Base-by-base conservation (phyloP, 352 stramenopile genomes). In the Blastocystis sp. region DNA sequence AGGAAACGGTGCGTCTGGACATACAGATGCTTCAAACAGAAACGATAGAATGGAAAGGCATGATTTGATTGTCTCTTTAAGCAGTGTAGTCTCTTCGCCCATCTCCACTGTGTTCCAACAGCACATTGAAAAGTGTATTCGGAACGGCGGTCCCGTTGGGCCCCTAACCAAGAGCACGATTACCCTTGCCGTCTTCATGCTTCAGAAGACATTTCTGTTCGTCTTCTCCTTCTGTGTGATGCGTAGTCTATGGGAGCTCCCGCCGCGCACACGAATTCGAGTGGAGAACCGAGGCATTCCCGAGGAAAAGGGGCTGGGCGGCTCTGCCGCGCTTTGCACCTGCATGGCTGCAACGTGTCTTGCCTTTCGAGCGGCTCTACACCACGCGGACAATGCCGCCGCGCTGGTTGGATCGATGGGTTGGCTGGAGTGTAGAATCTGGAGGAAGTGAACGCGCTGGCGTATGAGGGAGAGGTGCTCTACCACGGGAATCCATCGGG, bases 251-350 rank as follows among this genome's bases (percentile, higher is more conserved):
- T 21, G 21, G 9, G 65, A 76, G 4, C 42, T 11, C 3, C 11
- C 11, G 21, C 28, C 14, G 24, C 38, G 38, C 24, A 11, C 69
- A 9, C 42, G 14, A 28, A 21, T 89, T 17, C n/a, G 60, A 14
- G 10, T 90, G 14, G 43, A 90, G n/a, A 89, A 52, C 45, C 17
- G 24, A 17, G 82, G 57, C 3, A 43, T 92, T 17, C 91, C 91
- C 19, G 93, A 97, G 19, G 93, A 94, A 64, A 94, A 94, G 7
- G 94, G 94, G 1, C 90, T 97, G n/a, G 94, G 94, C 0, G 97
- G 94, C 7, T 97, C 94, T 0, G 94, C 93, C 6, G 94, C 94
- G 10, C 93, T 97, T 87, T 94, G 93, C 78, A 94, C 96, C 40
- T 93, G 94, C 11, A 89, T 96, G 10, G 91, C 93, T 9, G 93